Evolutionary conservation across 176 grass and related monocot genomes (phyloP), one percentile per base, ranked within the genome.

Genomic region (Carex kokanica): DNA sequence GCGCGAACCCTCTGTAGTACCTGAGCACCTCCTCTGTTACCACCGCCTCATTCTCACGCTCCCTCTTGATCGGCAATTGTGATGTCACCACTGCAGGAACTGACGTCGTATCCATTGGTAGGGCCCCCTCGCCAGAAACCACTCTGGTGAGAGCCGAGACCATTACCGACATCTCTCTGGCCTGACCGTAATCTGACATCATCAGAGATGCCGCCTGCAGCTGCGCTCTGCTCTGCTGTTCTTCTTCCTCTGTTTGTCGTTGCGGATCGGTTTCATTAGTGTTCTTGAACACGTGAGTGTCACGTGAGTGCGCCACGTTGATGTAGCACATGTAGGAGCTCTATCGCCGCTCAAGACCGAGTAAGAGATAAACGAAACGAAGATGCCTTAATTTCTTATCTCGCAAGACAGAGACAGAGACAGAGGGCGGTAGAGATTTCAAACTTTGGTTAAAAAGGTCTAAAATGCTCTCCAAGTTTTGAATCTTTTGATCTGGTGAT

Each of bases 111-210:
- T 72, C 34, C 68, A 11, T 5, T 24, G 45, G 47, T 3, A 24
- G 12, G 21, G 7, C 24, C 24, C 14, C 17, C 8, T 60, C 81
- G 5, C 94, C 94, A 0, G 88, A 71, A 16, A 92, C 81, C 27
- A 97, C 94, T 43, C 14, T 73, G 2, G 90, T 61, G 17, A 97
- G 82, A 64, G 90, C 92, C 6, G 91, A 87, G 21, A 97, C 94
- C 90, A 97, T 97, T 15, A 77, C 56, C 20, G 90, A 90, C 90
- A 90, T 97, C 88, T 97, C 94, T 36, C 38, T 82, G 32, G 75
- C 90, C 68, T 94, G 83, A 20, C 92, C 82, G 47, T 67, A 36
- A 62, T 78, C 55, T 81, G 81, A 88, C 80, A 88, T 34, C 86
- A 78, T 60, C 0, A 20, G 17, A 32, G 54, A 5, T 15, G 17